phyloP scores from a whole-genome alignment of 345 rosid species.

The Eucalyptus viminalis region DNA sequence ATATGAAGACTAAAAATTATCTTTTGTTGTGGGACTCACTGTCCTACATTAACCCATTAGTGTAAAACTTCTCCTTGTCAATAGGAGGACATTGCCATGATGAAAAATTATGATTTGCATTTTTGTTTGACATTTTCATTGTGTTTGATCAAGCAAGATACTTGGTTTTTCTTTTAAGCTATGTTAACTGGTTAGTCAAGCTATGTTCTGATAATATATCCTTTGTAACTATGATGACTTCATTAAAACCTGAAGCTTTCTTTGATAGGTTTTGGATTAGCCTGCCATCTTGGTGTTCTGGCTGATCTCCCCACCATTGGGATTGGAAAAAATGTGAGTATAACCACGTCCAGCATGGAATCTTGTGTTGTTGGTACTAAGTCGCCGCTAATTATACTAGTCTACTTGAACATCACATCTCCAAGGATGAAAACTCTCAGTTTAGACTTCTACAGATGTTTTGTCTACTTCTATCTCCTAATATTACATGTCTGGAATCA shows the following conservation, averaged over 20 bases:
- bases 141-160: background rate
- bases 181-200: background rate
- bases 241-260: background rate
- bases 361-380: background rate
- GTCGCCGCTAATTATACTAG: background rate
- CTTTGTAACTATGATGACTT: background rate
- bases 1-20: background rate
- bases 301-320: constrained; percentile 77
- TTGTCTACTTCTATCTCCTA: background rate
- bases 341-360: background rate
- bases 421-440: background rate
- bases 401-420: background rate
- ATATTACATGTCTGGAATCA: background rate
- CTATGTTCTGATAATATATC: background rate
- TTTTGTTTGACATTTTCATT: background rate
- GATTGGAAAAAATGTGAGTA: constrained; percentile 65
- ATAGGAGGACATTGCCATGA: background rate
- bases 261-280: constrained; percentile 75
- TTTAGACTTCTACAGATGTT: background rate
- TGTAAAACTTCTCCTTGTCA: background rate
- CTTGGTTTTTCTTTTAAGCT: background rate
- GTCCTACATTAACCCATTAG: background rate
- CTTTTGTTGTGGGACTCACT: background rate
- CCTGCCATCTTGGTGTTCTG: constrained; percentile 79
- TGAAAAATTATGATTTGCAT: background rate